Conservation (phyloP, 2,329 filamentous ascomycete genomes). For the Colletotrichum ledebouriae region DNA sequence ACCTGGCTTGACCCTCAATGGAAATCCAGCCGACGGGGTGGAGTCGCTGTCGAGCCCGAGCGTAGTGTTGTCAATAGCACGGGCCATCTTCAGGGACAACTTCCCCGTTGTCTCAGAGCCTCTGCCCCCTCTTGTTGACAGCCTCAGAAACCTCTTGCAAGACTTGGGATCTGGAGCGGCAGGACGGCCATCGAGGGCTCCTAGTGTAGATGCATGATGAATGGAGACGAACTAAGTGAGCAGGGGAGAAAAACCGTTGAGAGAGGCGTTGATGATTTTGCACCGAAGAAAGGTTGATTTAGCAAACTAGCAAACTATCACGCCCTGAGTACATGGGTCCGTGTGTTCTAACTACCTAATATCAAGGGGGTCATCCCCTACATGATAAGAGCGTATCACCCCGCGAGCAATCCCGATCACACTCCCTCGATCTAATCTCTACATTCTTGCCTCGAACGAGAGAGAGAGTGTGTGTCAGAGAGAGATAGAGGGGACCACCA, state of each 20-base stretch:
- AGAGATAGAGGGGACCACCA: neutral
- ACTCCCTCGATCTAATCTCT: neutral
- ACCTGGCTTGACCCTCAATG: constrained; percentile 37
- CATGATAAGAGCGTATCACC: neutral
- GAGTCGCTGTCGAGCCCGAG: constrained; percentile 34
- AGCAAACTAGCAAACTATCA: too few species aligned
- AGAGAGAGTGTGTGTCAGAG: too few species aligned
- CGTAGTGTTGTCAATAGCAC: constrained; percentile 29
- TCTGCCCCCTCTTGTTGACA: constrained; percentile 34
- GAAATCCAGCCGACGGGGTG: constrained; percentile 31
- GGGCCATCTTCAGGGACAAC: constrained; percentile 33
- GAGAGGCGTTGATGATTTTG: too few species aligned
- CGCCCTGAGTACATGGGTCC: too few species aligned
- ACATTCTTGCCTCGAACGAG: neutral
- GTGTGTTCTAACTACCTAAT: too few species aligned
- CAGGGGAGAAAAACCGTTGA: too few species aligned
- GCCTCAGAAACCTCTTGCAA: constrained; percentile 32
- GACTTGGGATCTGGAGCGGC: constrained; percentile 34
- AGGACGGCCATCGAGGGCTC: constrained; percentile 33
- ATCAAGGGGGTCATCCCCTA: too few species aligned
- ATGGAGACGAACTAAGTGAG: too few species aligned
- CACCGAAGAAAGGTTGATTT: too few species aligned
- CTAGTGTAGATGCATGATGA: constrained; percentile 21
- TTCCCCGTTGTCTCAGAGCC: constrained; percentile 40
- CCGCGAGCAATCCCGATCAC: neutral